Conservation (phyloP, 2,329 filamentous ascomycete species). For the Plenodomus biglobosus region DNA sequence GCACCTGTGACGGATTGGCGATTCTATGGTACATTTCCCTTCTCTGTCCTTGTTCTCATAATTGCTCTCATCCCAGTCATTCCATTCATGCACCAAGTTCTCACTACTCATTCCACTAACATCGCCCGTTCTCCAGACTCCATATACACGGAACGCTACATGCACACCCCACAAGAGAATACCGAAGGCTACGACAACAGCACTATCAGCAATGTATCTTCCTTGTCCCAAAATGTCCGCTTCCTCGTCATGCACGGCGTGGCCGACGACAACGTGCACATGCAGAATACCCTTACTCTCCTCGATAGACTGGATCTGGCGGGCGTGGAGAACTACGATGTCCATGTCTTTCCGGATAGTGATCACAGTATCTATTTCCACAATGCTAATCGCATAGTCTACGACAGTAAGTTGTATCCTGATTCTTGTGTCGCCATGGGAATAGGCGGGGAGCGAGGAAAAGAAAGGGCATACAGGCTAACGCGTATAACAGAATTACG, state of each 20-base stretch:
- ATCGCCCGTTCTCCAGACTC: constrained; percentile 56
- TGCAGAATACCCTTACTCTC: constrained; percentile 88
- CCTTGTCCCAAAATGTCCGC: constrained; percentile 73
- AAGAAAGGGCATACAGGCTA: constrained; percentile 1
- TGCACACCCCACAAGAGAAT: constrained; percentile 91
- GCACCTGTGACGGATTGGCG: constrained; percentile 98
- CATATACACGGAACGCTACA: constrained; percentile 94
- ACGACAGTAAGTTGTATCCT: constrained; percentile 71
- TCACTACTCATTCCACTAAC: background rate
- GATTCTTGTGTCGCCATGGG: background rate
- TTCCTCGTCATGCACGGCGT: constrained; percentile 96
- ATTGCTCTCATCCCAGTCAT: too few relatives aligned
- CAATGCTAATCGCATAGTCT: constrained; percentile 87
- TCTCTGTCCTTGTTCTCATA: background rate
- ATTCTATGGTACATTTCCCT: constrained; percentile 65
- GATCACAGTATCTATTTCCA: constrained; percentile 96
- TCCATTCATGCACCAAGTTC: background rate
- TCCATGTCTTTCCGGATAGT: constrained; percentile 94
- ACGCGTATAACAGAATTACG: constrained; percentile 61
- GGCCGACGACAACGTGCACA: constrained; percentile 96
- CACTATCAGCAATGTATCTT: constrained; percentile 71
- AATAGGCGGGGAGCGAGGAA: background rate
- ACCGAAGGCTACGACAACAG: constrained; percentile 72
- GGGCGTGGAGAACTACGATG: constrained; percentile 88
- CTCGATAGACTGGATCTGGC: constrained; percentile 83